phyloP scores from a whole-genome alignment of 2,329 filamentous ascomycete species.

The Aspergillus sp. region DNA sequence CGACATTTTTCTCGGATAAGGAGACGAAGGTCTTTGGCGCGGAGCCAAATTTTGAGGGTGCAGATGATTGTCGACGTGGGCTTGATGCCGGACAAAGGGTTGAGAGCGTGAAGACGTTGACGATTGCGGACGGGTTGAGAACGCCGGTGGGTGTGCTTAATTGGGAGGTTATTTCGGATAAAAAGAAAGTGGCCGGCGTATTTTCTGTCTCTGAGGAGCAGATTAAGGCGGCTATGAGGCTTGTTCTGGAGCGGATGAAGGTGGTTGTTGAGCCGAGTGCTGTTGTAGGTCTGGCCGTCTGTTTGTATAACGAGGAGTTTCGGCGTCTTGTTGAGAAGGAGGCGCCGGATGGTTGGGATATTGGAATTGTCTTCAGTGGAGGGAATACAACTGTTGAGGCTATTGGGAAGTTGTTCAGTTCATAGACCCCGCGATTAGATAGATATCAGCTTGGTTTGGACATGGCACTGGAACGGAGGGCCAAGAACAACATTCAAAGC shows the following conservation, averaged over 20 bases:
- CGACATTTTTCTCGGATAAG: slow-evolving; percentile 69
- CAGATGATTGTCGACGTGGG: slow-evolving; percentile 76
- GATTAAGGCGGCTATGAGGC: slow-evolving; percentile 71
- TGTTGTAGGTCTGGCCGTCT: slow-evolving; percentile 79
- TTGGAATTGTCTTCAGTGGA: slow-evolving; percentile 62
- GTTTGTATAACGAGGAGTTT: slow-evolving; percentile 84
- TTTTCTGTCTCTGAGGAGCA: slow-evolving; percentile 77
- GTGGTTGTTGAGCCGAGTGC: slow-evolving; percentile 85
- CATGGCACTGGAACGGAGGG: neutral
- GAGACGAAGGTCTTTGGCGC: slow-evolving; percentile 78
- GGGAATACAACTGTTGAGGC: slow-evolving; percentile 66
- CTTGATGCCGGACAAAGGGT: slow-evolving; percentile 66
- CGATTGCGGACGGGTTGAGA: slow-evolving; percentile 84
- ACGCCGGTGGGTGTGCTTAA: slow-evolving; percentile 77
- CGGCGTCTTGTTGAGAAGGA: slow-evolving; percentile 62
- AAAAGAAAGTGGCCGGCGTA: slow-evolving; percentile 67
- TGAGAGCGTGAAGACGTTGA: slow-evolving; percentile 68
- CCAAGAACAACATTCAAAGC: neutral
- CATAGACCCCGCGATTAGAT: neutral
- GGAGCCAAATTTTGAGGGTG: slow-evolving; percentile 79
- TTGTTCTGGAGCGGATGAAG: slow-evolving; percentile 88
- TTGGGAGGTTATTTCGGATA: slow-evolving; percentile 74
- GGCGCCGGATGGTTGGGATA: slow-evolving; percentile 70
- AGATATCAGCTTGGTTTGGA: neutral
- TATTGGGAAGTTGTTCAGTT: slow-evolving; percentile 54